Base-by-base conservation (phyloP, 352 stramenopile genomes). In the Phytophthora lateralis region DNA sequence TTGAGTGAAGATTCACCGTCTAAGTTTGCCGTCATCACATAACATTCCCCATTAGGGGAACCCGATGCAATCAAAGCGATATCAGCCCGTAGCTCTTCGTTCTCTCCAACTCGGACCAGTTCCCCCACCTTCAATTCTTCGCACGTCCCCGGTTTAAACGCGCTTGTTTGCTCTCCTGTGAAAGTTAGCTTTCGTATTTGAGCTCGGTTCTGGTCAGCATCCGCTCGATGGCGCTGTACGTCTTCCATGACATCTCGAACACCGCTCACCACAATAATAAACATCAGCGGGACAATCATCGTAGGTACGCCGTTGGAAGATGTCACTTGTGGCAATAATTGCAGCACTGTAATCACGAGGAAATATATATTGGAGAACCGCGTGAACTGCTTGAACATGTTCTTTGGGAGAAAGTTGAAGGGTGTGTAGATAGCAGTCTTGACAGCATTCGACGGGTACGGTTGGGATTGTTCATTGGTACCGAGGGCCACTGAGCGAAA, bases 281-380 rank as follows among this genome's bases (percentile, higher is more conserved):
- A 93, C 17, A 80, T 55, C 0, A 98, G 75, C 20, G 91, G 88
- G 0, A 92, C 66, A 8, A 97, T 49, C 69, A 93, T 96, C 1
- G 90, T 93, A 1, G 90, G 88, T 17, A 92, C 84, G 0, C 83
- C 81, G 15, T 76, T 76, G 1, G 90, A 95, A 12, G 93, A 94
- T 12, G 86, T 95, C 30, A 97, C 89, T 44, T 85, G 60, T 26
- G 83, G 85, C 20, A 97, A 71, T n/a, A 90, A 44, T 45, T 97
- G 89, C 14, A 97, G 68, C 12, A 78, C 80, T 20, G 85, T 90
- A 56, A 97, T 95, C 48, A 95, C 78, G 2, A 97, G 70, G 52
- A 97, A 97, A 71, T 97, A 97, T 34, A 96, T 53, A 58, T 97
- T 97, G 29, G 91, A 94, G 46, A 96, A 88, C 15, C 91, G 88